phyloP scores from a whole-genome alignment of 768 basidiomycete species.

The Leccinellum rugosiceps region DNA sequence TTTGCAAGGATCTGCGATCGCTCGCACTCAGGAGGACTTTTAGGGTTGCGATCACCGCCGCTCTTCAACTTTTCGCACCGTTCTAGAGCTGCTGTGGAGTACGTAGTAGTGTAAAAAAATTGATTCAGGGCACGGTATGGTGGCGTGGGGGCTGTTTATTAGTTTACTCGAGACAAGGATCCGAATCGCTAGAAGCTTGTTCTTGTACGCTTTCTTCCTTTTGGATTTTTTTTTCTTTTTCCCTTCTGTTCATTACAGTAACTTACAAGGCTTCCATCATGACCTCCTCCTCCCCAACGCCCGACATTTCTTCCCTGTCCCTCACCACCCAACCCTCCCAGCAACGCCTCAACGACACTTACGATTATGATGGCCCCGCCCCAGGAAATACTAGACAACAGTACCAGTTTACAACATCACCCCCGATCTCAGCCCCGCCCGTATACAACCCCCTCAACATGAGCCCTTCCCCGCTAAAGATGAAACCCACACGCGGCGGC shows the following conservation, averaged over 20 bases:
- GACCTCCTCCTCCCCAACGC: conserved; percentile 71
- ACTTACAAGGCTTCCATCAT: conserved; percentile 44
- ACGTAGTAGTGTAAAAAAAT: conserved; percentile 4
- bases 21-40: conserved; percentile 1
- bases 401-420: conserved; percentile 70
- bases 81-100: no score
- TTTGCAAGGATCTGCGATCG: conserved; percentile 12
- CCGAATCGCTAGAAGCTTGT: conserved; percentile 6
- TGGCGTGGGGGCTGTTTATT: conserved; percentile 33
- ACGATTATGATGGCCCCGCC: conserved; percentile 72
- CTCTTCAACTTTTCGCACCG: background rate
- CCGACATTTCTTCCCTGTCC: conserved; percentile 76
- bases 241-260: conserved; percentile 26
- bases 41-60: conserved; percentile 9
- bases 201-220: conserved; percentile 24
- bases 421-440: conserved; percentile 51
- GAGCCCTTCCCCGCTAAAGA: conserved; percentile 70
- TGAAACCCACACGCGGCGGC: conserved; percentile 62
- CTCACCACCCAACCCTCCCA: conserved; percentile 59
- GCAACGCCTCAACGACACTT: conserved; percentile 83
- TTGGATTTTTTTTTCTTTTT: conserved; percentile 26
- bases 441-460: conserved; percentile 52
- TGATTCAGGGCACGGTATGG: conserved; percentile 20
- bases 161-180: conserved; percentile 14
- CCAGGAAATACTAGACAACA: conserved; percentile 49